These are phyloP conservation scores for Cyclocybe cylindracea DNA, from an alignment of 768 basidiomycete species.

Conservation along the genomic window DNA sequence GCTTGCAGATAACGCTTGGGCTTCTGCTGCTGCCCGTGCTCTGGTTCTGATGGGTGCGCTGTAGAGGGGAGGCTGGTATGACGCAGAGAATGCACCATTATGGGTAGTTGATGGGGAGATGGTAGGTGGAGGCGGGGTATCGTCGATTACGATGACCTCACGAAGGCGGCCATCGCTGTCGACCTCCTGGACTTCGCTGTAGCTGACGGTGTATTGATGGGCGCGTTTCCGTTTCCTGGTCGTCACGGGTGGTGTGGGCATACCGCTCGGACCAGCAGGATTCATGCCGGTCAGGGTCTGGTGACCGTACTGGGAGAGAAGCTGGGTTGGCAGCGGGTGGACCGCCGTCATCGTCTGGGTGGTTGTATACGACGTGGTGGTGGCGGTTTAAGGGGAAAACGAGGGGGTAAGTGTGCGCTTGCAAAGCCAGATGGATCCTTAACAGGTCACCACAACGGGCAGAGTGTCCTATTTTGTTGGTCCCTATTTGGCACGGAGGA, in stretches of 20 bases:
- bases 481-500: conserved; percentile 21
- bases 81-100: conserved; percentile 71
- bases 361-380: conserved; percentile 57
- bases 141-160: conserved; percentile 92
- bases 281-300: conserved; percentile 51
- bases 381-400: conserved; percentile 28
- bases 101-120: conserved; percentile 75
- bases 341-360: conserved; percentile 68
- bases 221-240: conserved; percentile 84
- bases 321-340: conserved; percentile 60
- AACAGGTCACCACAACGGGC: conserved; percentile 36
- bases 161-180: conserved; percentile 75
- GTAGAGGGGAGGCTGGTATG: conserved; percentile 77
- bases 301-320: conserved; percentile 68
- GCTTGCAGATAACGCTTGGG: conserved; percentile 71
- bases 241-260: conserved; percentile 70
- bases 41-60: conserved; percentile 81
- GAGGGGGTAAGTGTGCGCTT: conserved; percentile 34
- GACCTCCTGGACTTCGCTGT: conserved; percentile 87
- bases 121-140: conserved; percentile 84
- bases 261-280: conserved; percentile 55
- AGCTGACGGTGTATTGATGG: conserved; percentile 80
- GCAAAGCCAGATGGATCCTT: conserved; percentile 42
- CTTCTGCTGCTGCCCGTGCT: conserved; percentile 85
- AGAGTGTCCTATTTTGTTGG: conserved; percentile 39